Evolutionary conservation across 305 asterid species (phyloP), one percentile per base, ranked within the genome.

Genomic region (Fraxinus latifolia): DNA sequence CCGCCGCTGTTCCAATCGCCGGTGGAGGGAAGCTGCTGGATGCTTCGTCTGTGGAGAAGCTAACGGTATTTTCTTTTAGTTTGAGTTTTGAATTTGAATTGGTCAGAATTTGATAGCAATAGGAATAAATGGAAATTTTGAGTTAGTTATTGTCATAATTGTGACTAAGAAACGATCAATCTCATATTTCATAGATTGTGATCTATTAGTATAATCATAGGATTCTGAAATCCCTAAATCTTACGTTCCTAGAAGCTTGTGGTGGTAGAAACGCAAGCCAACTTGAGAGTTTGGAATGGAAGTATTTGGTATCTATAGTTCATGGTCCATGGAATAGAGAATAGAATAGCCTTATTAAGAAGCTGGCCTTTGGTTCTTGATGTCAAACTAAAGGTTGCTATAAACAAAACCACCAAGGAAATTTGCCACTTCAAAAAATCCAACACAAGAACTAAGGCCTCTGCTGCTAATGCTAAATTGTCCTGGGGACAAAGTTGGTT

Each of bases 1-100:
- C 75, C 72, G 65, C 83, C 27, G 76, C 90, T 47, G 84, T 81
- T 25, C 86, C 84, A 33, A 80, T 81, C 47, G 42, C 85, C 68
- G 88, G 81, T 17, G 84, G 83, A 53, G 74, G 31, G 47, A 85
- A 80, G 27, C 73, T 72, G 68, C 19, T 37, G 36, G 87, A 32
- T 32, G 42, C 88, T 74, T 86, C 88, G 3, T 83, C 77, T 29
- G 42, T 83, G 68, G 89, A 86, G 78, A 95, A 91, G 88, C 90
- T 95, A 42, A 92, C 88, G 90, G 99, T 95, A 88, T 83, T 76
- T 79, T 65, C 32, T 65, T 65, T 23, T 53, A 27, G 15, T 72
- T 79, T 36, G 7, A 17, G 23, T 50, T 29, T 62, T 25, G 7
- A 78, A 25, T 79, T 78, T 44, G 67, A 68, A 67, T 70, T 83